A percentile compares a stretch with the other conserved stretches of the same genome.
phyloP scores from a whole-genome alignment of 306 rosid genomes.

The Prunus campanulata region DNA sequence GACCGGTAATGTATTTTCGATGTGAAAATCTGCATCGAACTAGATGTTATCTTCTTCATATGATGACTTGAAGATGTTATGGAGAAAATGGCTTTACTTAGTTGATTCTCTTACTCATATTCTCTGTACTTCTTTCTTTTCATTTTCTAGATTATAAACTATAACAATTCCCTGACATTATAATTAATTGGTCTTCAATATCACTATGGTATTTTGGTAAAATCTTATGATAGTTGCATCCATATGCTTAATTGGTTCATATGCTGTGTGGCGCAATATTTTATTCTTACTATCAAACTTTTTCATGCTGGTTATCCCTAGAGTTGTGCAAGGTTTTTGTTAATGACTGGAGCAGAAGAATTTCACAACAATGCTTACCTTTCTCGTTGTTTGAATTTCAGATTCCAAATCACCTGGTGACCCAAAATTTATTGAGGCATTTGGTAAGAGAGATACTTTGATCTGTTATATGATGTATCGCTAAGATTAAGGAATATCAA shows the following conservation, averaged over 20 bases:
- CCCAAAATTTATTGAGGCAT: slow-evolving; percentile 78
- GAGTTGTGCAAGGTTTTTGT: neutral
- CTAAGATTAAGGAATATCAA: slow-evolving; percentile 1
- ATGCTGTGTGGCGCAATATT: neutral
- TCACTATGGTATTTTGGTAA: neutral
- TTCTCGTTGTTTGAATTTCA: slow-evolving; percentile 41
- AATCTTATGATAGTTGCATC: neutral
- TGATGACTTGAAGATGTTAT: neutral
- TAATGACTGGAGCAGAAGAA: slow-evolving; percentile 11
- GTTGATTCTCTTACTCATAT: neutral
- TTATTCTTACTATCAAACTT: neutral
- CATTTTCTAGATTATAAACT: neutral
- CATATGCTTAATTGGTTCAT: neutral
- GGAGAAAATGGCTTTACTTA: neutral
- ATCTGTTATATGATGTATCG: slow-evolving; percentile 16
- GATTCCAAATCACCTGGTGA: slow-evolving; percentile 77
- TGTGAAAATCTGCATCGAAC: neutral
- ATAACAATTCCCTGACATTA: neutral
- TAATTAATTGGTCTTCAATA: neutral
- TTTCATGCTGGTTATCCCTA: neutral
- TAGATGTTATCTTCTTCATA: neutral
- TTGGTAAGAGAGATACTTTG: slow-evolving; percentile 56
- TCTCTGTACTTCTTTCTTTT: neutral
- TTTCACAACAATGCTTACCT: slow-evolving; percentile 16
- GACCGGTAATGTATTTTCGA: neutral